Evolutionary conservation across 805 yeast species (phyloP), one percentile per base, ranked within the genome.

Genomic region (Candida sphagnicola): DNA sequence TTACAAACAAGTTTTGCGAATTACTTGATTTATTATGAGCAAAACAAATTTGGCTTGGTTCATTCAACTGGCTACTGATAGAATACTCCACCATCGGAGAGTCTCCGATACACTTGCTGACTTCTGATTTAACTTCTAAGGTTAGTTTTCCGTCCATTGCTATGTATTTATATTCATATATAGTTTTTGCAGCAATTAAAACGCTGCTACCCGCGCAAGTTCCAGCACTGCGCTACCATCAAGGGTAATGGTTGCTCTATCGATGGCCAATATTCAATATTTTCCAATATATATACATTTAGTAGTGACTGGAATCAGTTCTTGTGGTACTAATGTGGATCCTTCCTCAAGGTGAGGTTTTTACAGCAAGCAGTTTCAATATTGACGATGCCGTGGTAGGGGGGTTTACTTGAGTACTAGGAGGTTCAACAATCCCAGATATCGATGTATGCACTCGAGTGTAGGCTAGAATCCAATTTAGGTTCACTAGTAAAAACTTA

Each of bases 401-500:
- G n/a, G n/a, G n/a, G n/a, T n/a, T n/a, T n/a, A n/a, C n/a, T n/a
- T n/a, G n/a, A n/a, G n/a, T n/a, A n/a, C n/a, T n/a, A n/a, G n/a
- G n/a, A n/a, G n/a, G n/a, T n/a, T n/a, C n/a, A n/a, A n/a, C n/a
- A n/a, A n/a, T n/a, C 8, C 24, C 24, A 21, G 24, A 6, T 26
- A 13, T 8, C 14, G 29, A 26, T 15, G 64, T 55, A 37, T 60
- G 62, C 3, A 52, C 67, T 42, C 82, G 73, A 2, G 87, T 77
- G 54, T 81, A 88, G 3, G 90, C 82, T 39, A 90, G 62, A 5
- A 91, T 72, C 95, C 96, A 91, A 53, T 87, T 88, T 21, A 69
- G 43, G 44, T 91, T 78, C 0, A 93, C 85, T 34, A 90, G 62
- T 10, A 91, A 65, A 53, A 80, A 85, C 50, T 85, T 83, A 61